Percentiles rank a stretch among this genome's conserved stretches.
Conservation (phyloP, 2,329 filamentous ascomycete species). For the Bretziella fagacearum region DNA sequence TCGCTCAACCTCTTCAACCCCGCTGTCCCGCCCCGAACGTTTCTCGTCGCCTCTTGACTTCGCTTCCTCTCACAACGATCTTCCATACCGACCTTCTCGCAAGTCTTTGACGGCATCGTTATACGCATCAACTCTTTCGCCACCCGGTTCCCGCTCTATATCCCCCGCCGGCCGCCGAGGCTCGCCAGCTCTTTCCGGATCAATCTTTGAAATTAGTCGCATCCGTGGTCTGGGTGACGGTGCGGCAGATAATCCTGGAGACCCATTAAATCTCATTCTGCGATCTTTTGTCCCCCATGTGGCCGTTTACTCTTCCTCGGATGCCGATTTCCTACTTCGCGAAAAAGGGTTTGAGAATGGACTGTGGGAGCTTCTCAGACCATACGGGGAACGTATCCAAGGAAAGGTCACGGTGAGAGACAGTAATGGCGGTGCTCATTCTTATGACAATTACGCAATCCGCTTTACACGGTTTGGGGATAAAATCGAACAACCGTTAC, state of each 20-base stretch:
- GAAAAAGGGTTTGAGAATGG: conserved; percentile 75
- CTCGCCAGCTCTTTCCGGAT: conserved; percentile 38
- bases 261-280: conserved; percentile 51
- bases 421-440: conserved; percentile 66
- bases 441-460: conserved; percentile 79
- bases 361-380: conserved; percentile 68
- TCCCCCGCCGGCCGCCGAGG: conserved; percentile 43
- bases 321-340: conserved; percentile 63
- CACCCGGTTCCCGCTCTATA: conserved; percentile 48
- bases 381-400: conserved; percentile 74
- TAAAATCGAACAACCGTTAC: conserved; percentile 35
- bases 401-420: conserved; percentile 85
- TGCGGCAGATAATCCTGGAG: conserved; percentile 30
- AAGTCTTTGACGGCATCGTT: conserved; percentile 37
- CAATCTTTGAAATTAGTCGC: conserved; percentile 35
- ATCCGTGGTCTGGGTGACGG: conserved; percentile 29
- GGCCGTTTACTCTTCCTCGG: conserved; percentile 68
- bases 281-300: conserved; percentile 81
- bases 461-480: conserved; percentile 61
- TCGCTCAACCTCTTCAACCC: conserved; percentile 44
- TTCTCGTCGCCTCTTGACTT: conserved; percentile 13
- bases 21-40: conserved; percentile 30
- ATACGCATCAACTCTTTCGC: conserved; percentile 50
- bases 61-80: conserved; percentile 5
- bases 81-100: conserved; percentile 26